These are phyloP conservation scores for Diaporthe sp. DNA, from an alignment of 2,329 filamentous ascomycete species.

Conservation along the genomic window DNA sequence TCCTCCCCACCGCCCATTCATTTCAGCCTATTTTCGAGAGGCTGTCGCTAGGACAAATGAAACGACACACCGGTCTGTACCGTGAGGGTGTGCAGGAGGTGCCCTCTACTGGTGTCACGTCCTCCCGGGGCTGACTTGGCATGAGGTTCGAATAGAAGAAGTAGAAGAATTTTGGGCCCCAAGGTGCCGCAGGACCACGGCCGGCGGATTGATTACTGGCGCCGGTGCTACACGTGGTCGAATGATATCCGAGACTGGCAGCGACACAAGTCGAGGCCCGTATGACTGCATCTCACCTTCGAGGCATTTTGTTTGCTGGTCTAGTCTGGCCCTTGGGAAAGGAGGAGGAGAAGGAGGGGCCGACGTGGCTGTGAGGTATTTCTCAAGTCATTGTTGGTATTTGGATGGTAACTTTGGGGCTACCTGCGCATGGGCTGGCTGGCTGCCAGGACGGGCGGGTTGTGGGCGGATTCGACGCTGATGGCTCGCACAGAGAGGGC, in stretches of 20 bases:
- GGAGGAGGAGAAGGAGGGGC: background rate
- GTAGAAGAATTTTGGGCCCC: too few relatives aligned
- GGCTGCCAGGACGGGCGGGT: background rate
- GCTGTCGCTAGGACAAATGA: slow-evolving; percentile 15
- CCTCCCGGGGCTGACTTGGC: slow-evolving; percentile 9
- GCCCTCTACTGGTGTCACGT: slow-evolving; percentile 30
- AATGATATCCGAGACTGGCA: slow-evolving; percentile 15
- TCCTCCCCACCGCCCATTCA: background rate
- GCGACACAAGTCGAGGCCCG: background rate
- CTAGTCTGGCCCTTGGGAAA: background rate
- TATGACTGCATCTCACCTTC: slow-evolving; percentile 21
- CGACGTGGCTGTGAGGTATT: background rate
- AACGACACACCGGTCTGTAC: slow-evolving; percentile 7
- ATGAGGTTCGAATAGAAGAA: background rate
- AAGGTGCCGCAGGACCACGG: background rate
- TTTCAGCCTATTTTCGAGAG: slow-evolving; percentile 25
- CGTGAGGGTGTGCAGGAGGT: slow-evolving; percentile 23
- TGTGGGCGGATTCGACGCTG: background rate
- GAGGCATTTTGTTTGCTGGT: background rate
- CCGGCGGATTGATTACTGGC: slow-evolving; percentile 10
- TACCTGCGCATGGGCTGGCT: background rate
- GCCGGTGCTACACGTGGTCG: slow-evolving; percentile 22
- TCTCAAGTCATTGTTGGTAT: slow-evolving; percentile 16
- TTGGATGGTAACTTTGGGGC: slow-evolving; percentile 14
- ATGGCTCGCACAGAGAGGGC: background rate